phyloP scores from a whole-genome alignment of 495 filamentous ascomycete species.

The Trichoderma virens region DNA sequence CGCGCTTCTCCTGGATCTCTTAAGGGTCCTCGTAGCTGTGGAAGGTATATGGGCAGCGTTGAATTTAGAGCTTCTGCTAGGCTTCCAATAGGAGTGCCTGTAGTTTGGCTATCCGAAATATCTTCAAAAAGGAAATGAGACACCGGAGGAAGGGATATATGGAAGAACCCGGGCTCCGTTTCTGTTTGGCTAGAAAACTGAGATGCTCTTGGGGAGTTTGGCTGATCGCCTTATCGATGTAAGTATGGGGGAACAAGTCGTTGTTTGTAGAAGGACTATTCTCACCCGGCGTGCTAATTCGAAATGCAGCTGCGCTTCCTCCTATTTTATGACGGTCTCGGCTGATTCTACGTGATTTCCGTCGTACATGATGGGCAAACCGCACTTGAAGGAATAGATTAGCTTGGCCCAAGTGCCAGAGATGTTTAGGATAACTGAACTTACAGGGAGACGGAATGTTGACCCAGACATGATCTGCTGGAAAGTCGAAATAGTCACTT shows the following conservation, averaged over 20 bases:
- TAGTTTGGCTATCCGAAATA: background rate
- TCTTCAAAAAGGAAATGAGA: background rate
- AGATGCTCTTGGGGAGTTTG: too few species aligned
- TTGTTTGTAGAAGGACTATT: background rate
- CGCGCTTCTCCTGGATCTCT: conserved; percentile 4
- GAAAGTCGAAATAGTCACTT: conserved; percentile 10
- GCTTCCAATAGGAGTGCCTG: background rate
- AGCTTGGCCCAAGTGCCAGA: too few species aligned
- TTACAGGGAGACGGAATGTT: conserved; percentile 7
- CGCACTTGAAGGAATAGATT: background rate
- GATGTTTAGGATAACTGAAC: background rate
- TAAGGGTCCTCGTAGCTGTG: conserved; percentile 5
- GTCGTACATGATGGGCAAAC: background rate
- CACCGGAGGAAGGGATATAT: background rate
- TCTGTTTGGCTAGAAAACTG: background rate
- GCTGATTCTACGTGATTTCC: background rate
- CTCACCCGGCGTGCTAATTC: background rate
- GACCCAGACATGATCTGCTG: conserved; percentile 11
- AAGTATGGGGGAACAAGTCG: background rate
- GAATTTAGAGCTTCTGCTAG: conserved; percentile 9
- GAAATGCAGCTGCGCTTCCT: background rate
- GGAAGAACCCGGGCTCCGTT: background rate
- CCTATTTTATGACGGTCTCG: background rate
- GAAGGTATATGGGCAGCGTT: conserved; percentile 10
- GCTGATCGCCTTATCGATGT: background rate